phyloP scores from a whole-genome alignment of 139 green algal genomes.

The Marvania coccoides region DNA sequence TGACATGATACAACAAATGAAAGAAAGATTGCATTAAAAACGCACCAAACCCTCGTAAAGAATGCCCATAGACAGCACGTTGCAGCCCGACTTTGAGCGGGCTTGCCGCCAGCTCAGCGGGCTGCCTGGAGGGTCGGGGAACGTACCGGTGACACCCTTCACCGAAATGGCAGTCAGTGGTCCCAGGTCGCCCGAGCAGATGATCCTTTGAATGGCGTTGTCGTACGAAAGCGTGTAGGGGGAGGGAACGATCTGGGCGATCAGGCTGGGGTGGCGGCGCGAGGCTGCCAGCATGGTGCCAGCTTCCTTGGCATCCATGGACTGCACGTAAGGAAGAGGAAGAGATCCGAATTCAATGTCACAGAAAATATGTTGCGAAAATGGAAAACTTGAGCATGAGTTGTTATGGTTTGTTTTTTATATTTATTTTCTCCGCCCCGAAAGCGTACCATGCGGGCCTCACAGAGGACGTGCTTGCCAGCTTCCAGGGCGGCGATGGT shows the following conservation, averaged over 20 bases:
- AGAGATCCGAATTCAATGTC: too few species aligned
- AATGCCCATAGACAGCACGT: conserved; percentile 25
- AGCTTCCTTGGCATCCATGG: conserved; percentile 18
- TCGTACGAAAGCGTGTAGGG: conserved; percentile 26
- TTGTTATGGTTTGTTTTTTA: too few species aligned
- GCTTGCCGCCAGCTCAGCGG: neutral
- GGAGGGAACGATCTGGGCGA: conserved; percentile 22
- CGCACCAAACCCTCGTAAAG: conserved; percentile 27
- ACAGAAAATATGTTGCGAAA: too few species aligned
- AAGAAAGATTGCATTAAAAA: too few species aligned
- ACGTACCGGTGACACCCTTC: neutral
- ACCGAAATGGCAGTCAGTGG: conserved; percentile 6
- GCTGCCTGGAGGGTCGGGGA: neutral
- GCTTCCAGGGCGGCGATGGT: conserved; percentile 13
- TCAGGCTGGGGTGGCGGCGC: conserved; percentile 1
- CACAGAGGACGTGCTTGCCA: conserved; percentile 34
- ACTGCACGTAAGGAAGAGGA: conserved; percentile 1
- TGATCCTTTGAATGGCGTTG: conserved; percentile 10
- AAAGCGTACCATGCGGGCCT: conserved; percentile 22
- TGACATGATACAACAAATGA: too few species aligned
- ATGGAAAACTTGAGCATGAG: too few species aligned
- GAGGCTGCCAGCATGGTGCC: conserved; percentile 7
- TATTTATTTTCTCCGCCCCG: neutral
- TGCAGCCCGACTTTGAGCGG: conserved; percentile 4
- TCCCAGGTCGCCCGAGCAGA: neutral